Conservation (phyloP, 2,329 filamentous ascomycete genomes). For the Exophiala xenobiotica region DNA sequence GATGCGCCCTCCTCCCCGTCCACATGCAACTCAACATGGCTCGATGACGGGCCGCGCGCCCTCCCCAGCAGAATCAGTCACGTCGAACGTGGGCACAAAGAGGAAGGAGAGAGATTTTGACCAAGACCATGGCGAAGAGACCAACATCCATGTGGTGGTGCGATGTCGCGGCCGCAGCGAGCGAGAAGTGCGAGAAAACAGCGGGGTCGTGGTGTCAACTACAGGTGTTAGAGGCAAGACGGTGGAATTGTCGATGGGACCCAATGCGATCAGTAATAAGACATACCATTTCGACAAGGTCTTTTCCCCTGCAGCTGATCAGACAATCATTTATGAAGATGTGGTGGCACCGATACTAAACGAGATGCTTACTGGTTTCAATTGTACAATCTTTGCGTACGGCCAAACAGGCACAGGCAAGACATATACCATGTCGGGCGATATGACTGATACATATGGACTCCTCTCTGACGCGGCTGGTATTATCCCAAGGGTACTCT, state of each 20-base stretch:
- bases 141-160: conserved; percentile 97
- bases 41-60: conserved; percentile 55
- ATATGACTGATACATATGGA: conserved; percentile 84
- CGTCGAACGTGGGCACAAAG: conserved; percentile 66
- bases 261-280: conserved; percentile 90
- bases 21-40: conserved; percentile 45
- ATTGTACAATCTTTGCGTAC: conserved; percentile 98
- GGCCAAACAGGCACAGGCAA: conserved; percentile 98
- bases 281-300: conserved; percentile 96
- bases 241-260: conserved; percentile 87
- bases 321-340: conserved; percentile 91
- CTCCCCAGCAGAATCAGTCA: conserved; percentile 70
- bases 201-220: conserved; percentile 83
- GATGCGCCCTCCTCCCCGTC: conserved; percentile 51
- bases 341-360: conserved; percentile 90
- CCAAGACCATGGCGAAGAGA: conserved; percentile 69
- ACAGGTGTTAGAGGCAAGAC: conserved; percentile 83
- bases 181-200: conserved; percentile 90
- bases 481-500: conserved; percentile 88
- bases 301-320: conserved; percentile 91
- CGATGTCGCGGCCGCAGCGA: conserved; percentile 90
- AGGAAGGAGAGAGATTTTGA: conserved; percentile 87
- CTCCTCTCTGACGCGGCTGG: conserved; percentile 88
- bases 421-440: conserved; percentile 98
- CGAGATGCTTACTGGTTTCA: conserved; percentile 93